Evolutionary conservation across 441 rosid genomes (phyloP).

Genomic region (Pelargonium exstipulatum): DNA sequence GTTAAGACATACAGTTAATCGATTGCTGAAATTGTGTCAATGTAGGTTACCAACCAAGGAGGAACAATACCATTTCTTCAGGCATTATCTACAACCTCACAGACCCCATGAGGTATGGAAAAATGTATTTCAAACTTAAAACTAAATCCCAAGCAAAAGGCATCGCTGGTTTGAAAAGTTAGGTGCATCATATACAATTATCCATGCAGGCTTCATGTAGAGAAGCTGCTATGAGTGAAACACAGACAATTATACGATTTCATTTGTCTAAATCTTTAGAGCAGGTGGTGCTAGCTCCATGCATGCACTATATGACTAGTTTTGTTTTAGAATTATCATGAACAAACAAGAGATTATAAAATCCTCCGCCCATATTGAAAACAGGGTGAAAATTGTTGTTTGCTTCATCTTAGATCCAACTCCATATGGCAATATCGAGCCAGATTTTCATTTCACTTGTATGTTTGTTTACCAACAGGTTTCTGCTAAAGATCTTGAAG

Average conservation of each 20-base stretch:
- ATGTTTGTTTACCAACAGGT: conserved; percentile 39
- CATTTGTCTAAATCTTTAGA: background rate
- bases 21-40: conserved; percentile 21
- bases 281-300: background rate
- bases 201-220: background rate
- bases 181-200: too few species aligned
- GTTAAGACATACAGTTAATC: background rate
- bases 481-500: conserved; percentile 50
- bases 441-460: background rate
- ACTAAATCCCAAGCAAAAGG: background rate
- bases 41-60: conserved; percentile 78
- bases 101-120: conserved; percentile 59
- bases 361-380: background rate
- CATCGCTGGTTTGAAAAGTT: background rate
- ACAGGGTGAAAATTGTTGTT: too few species aligned
- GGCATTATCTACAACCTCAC: conserved; percentile 72
- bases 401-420: background rate
- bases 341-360: background rate
- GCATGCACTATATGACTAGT: background rate
- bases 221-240: background rate
- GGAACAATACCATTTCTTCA: conserved; percentile 77
- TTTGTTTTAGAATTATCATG: background rate
- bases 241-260: background rate
- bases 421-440: background rate
- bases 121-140: background rate